A percentile compares a stretch with the other conserved stretches of the same genome.
Evolutionary conservation across 2,329 filamentous ascomycete genomes (phyloP).

Genomic region (Aspergillus fumigatus): DNA sequence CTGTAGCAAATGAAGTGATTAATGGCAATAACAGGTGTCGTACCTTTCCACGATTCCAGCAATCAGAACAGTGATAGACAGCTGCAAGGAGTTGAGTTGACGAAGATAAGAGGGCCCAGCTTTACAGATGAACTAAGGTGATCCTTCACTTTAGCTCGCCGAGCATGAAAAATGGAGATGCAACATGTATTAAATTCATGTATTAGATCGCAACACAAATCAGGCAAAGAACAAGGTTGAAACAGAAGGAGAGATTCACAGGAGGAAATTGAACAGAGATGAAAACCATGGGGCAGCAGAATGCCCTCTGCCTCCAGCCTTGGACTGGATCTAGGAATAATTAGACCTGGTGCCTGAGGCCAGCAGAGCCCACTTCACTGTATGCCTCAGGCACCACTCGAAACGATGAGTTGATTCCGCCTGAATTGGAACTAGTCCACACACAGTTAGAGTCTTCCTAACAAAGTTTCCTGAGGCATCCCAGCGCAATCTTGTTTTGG

Average conservation of each 20-base stretch:
- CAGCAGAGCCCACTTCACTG: background rate
- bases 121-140: background rate
- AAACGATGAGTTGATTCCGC: background rate
- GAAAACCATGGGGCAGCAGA: background rate
- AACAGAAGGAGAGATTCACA: slow-evolving; percentile 3
- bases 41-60: slow-evolving; percentile 18
- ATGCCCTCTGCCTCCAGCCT: too few relatives aligned
- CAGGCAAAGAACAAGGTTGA: background rate
- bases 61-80: slow-evolving; percentile 5
- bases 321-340: background rate
- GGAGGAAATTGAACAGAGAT: slow-evolving; percentile 3
- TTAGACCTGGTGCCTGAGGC: background rate
- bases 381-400: background rate
- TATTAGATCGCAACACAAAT: slow-evolving; percentile 1
- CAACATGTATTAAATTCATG: slow-evolving; percentile 1
- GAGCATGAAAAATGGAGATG: background rate
- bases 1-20: background rate
- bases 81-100: slow-evolving; percentile 19
- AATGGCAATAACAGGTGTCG: slow-evolving; percentile 3
- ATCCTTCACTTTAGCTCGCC: background rate
- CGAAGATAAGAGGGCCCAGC: background rate
- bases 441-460: background rate
- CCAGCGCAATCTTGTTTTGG: background rate
- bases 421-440: background rate
- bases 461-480: slow-evolving; percentile 1